phyloP scores from a whole-genome alignment of 495 filamentous ascomycete genomes.

The Daldinia childiae region DNA sequence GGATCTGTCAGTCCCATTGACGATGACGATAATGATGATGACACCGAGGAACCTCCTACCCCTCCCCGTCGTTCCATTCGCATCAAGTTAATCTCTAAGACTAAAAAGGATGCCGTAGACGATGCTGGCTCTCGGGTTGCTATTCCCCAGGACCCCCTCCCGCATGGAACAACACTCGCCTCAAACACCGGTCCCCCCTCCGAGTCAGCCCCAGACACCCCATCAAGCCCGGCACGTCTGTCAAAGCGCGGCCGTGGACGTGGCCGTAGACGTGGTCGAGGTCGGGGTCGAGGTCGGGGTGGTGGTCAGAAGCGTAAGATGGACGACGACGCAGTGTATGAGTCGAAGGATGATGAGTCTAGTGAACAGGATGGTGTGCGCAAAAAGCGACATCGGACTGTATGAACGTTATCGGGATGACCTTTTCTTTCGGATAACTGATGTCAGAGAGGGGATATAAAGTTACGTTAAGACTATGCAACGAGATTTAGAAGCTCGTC shows the following conservation, averaged over 20 bases:
- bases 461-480: not conserved
- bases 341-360: not conserved
- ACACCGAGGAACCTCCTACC: not conserved
- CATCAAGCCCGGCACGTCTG: not conserved
- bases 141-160: not conserved
- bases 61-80: not conserved
- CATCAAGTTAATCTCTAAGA: not conserved
- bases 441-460: not conserved
- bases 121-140: not conserved
- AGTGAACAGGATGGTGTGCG: not conserved
- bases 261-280: not conserved
- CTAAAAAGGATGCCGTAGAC: not conserved
- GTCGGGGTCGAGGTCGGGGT: not conserved
- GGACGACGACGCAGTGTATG: not conserved
- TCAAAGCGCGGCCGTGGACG: not conserved
- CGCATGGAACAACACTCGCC: not conserved
- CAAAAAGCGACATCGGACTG: not conserved
- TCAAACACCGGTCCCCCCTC: not conserved
- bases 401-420: not conserved
- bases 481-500: not conserved
- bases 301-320: not conserved
- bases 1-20: no score
- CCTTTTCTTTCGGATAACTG: not conserved
- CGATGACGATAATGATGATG: not conserved
- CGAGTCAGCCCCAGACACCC: not conserved